Evolutionary conservation across 768 basidiomycete species (phyloP).

Genomic region (Trametes villosa): DNA sequence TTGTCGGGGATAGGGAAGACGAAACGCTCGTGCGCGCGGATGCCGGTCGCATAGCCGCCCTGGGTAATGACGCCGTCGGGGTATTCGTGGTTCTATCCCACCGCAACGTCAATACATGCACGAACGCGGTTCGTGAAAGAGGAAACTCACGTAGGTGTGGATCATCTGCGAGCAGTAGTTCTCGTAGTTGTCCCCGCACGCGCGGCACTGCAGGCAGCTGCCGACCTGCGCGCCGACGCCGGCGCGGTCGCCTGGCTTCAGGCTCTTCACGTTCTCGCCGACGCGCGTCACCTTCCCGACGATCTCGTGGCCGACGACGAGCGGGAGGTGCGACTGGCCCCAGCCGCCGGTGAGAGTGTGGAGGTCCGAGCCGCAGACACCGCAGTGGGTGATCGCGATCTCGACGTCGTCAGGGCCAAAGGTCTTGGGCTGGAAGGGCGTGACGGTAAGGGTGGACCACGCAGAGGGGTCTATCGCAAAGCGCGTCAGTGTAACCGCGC

Average conservation of each 20-base stretch:
- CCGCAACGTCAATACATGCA: neutral
- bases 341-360: slow-evolving; percentile 49
- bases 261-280: slow-evolving; percentile 54
- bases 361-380: slow-evolving; percentile 58
- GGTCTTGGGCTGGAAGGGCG: slow-evolving; percentile 57
- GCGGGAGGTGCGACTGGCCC: slow-evolving; percentile 35
- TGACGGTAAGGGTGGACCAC: slow-evolving; percentile 49
- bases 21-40: slow-evolving; percentile 55
- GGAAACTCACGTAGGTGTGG: slow-evolving; percentile 42
- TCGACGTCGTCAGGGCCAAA: slow-evolving; percentile 60
- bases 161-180: slow-evolving; percentile 56
- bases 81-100: slow-evolving; percentile 40
- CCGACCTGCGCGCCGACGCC: slow-evolving; percentile 57
- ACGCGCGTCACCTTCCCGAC: slow-evolving; percentile 58
- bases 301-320: slow-evolving; percentile 53
- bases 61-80: slow-evolving; percentile 44
- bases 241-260: slow-evolving; percentile 57
- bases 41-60: slow-evolving; percentile 52
- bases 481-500: neutral
- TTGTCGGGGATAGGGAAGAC: slow-evolving; percentile 62
- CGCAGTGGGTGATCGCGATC: slow-evolving; percentile 52
- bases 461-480: slow-evolving; percentile 21
- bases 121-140: neutral
- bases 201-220: slow-evolving; percentile 53
- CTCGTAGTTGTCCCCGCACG: slow-evolving; percentile 57